Conservation (phyloP, 805 yeast genomes). For the Yarrowia divulgata region DNA sequence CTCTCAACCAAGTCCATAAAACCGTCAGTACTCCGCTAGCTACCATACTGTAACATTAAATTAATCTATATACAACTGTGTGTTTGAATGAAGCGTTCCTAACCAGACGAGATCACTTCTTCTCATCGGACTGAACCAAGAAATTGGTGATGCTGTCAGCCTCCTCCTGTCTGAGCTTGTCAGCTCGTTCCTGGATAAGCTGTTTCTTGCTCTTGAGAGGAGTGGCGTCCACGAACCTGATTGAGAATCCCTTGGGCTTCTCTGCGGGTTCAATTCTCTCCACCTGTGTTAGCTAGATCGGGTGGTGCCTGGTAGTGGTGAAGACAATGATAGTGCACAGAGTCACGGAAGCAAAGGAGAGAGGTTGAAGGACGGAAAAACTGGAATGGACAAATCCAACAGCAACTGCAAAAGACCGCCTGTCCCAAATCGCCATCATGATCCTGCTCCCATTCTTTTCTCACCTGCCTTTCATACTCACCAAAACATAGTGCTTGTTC, state of each 20-base stretch:
- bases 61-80: slow-evolving; percentile 18
- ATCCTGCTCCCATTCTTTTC: no score
- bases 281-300: slow-evolving; percentile 15
- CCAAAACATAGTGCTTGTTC: slow-evolving; percentile 20
- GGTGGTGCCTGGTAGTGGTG: no score
- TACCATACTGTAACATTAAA: background rate
- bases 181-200: slow-evolving; percentile 13
- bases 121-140: slow-evolving; percentile 14
- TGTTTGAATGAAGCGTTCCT: no score
- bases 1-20: no score
- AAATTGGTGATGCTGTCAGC: slow-evolving; percentile 26
- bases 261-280: slow-evolving; percentile 18
- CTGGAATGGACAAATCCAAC: no score
- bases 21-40: background rate
- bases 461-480: slow-evolving; percentile 1
- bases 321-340: no score
- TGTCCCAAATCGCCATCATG: no score
- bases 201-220: slow-evolving; percentile 12
- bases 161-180: slow-evolving; percentile 24
- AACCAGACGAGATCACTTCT: background rate
- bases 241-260: slow-evolving; percentile 11
- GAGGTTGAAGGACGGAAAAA: no score
- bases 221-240: slow-evolving; percentile 23
- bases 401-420: no score
- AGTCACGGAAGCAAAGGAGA: no score